Evolutionary conservation across 139 green algal species (phyloP).

Genomic region (Trebouxia sp.): DNA sequence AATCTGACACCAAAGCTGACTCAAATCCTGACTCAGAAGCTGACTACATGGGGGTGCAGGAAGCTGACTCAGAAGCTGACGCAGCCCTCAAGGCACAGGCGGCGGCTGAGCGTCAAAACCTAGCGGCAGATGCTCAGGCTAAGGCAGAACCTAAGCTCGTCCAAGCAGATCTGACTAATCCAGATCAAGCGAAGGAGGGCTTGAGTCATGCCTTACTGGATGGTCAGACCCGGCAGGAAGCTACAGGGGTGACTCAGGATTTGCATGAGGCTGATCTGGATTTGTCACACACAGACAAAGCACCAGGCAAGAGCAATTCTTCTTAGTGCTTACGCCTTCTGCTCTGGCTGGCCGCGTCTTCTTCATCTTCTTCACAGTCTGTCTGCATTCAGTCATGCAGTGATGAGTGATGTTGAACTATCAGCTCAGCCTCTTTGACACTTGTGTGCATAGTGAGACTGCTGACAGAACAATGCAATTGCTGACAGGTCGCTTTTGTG

Average conservation of each 20-base stretch:
- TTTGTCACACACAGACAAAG: not conserved
- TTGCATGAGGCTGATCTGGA: conserved; percentile 7
- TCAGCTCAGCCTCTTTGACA: too few species aligned
- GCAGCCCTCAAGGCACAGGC: not conserved
- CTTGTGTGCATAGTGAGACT: too few species aligned
- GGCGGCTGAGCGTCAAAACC: not conserved
- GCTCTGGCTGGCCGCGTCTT: not conserved
- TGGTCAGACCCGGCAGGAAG: not conserved
- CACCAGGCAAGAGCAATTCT: not conserved
- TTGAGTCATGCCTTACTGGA: not conserved
- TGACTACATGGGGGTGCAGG: too few species aligned
- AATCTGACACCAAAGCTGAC: not conserved
- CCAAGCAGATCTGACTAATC: not conserved
- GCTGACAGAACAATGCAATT: too few species aligned
- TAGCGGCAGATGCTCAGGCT: not conserved
- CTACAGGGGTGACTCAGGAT: conserved; percentile 3
- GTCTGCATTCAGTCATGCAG: not conserved
- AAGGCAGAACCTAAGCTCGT: not conserved
- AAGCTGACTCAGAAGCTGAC: not conserved
- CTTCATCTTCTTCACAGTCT: not conserved
- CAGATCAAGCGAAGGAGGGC: not conserved
- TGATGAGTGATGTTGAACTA: too few species aligned
- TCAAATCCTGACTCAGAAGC: not conserved
- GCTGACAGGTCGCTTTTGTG: too few species aligned
- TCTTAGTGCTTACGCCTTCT: not conserved